Conservation (phyloP, 345 rosid genomes). For the Erodium maritimum region DNA sequence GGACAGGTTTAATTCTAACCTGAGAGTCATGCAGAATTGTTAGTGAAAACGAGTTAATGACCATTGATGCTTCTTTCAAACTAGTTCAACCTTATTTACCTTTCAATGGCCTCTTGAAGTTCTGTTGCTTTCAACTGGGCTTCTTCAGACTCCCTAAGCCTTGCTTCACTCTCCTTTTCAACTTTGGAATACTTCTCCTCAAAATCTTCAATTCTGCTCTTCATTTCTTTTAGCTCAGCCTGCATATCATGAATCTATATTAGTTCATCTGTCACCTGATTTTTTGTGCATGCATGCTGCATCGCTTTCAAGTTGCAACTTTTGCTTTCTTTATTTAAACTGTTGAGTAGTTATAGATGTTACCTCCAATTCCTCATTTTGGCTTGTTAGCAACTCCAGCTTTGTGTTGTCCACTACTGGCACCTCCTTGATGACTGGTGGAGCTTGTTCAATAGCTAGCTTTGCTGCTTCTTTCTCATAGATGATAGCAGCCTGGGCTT, state of each 20-base stretch:
- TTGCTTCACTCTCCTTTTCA: constrained; percentile 29
- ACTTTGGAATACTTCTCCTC: constrained; percentile 28
- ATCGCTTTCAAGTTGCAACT: background rate
- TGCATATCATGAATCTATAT: constrained; percentile 14
- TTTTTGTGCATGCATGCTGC: background rate
- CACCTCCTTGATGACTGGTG: constrained; percentile 54
- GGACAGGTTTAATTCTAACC: constrained; percentile 38
- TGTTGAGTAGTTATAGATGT: background rate
- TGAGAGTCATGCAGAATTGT: constrained; percentile 14
- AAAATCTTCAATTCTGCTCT: constrained; percentile 29
- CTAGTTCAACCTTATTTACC: constrained; percentile 15
- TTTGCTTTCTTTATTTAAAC: no score
- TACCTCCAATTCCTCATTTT: constrained; percentile 45
- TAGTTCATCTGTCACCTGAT: constrained; percentile 2
- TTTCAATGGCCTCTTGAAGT: constrained; percentile 36
- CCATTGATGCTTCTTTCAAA: constrained; percentile 5
- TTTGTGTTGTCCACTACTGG: constrained; percentile 42
- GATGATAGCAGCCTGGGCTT: constrained; percentile 30
- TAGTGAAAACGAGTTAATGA: constrained; percentile 4
- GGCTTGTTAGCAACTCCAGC: constrained; percentile 30
- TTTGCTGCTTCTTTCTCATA: constrained; percentile 50
- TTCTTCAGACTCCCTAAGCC: constrained; percentile 36
- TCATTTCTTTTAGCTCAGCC: constrained; percentile 32
- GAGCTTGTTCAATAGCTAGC: constrained; percentile 55
- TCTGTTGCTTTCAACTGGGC: constrained; percentile 31